Conservation (phyloP, 805 yeast species). For the Kregervanrija delftensis region DNA sequence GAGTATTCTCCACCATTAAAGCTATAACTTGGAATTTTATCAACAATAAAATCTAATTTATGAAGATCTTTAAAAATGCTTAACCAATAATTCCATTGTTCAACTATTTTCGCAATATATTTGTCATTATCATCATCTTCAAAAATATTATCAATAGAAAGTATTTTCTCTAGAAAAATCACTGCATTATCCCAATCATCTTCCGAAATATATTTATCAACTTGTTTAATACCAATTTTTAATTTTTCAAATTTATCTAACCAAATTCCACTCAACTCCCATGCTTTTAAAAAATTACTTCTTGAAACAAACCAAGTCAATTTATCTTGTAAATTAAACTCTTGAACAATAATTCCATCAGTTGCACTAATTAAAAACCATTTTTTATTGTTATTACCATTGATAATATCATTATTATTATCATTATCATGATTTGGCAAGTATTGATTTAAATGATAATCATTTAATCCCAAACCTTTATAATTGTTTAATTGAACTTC, state of each 20-base stretch:
- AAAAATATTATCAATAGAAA: slow-evolving; percentile 21
- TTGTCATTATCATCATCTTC: slow-evolving; percentile 17
- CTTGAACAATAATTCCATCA: slow-evolving; percentile 74
- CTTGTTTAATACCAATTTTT: slow-evolving; percentile 52
- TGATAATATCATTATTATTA: not conserved
- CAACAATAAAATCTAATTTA: slow-evolving; percentile 40
- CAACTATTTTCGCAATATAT: slow-evolving; percentile 17
- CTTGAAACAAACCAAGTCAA: slow-evolving; percentile 63
- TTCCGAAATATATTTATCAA: slow-evolving; percentile 34
- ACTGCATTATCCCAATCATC: slow-evolving; percentile 55
- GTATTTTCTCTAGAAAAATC: slow-evolving; percentile 36
- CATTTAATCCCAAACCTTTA: slow-evolving; percentile 65
- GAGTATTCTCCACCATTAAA: slow-evolving; percentile 13
- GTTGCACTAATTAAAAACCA: slow-evolving; percentile 73
- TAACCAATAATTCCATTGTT: slow-evolving; percentile 65
- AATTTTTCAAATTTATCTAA: slow-evolving; percentile 44
- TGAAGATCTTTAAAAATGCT: slow-evolving; percentile 42
- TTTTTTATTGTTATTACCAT: slow-evolving; percentile 18
- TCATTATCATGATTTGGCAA: slow-evolving; percentile 26
- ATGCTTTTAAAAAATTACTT: slow-evolving; percentile 57
- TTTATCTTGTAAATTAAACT: slow-evolving; percentile 62
- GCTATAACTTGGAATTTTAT: slow-evolving; percentile 44
- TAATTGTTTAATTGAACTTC: slow-evolving; percentile 60
- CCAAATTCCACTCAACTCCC: slow-evolving; percentile 65
- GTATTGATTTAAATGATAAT: slow-evolving; percentile 60